A percentile compares a stretch with the other conserved stretches of the same genome.
Evolutionary conservation across 73 alveolate genomes (phyloP).

Genomic region (Uronychia binucleata): DNA sequence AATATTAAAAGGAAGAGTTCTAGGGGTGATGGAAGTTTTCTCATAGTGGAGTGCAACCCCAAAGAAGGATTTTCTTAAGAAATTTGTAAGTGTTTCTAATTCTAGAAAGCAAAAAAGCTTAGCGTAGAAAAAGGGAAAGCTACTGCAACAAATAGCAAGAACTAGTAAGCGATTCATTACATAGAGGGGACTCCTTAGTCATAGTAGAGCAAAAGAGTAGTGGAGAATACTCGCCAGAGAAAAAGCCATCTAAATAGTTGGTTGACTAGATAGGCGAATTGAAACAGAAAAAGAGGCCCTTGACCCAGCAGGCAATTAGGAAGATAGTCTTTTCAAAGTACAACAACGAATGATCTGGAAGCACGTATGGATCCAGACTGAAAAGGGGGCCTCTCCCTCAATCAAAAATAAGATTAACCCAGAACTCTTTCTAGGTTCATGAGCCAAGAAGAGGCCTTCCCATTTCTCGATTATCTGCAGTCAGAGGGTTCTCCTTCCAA

Average conservation of each 20-base stretch:
- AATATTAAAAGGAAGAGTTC: conserved; percentile 21
- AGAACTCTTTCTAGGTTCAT: background rate
- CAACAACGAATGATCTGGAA: background rate
- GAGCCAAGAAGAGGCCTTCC: background rate
- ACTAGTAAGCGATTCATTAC: background rate
- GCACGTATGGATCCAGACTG: background rate
- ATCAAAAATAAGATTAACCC: background rate
- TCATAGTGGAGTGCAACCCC: conserved; percentile 40
- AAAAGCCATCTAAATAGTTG: background rate
- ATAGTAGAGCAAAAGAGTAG: background rate
- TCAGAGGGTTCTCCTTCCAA: background rate
- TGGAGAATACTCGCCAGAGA: background rate
- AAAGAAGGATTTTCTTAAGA: conserved; percentile 26
- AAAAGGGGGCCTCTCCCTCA: background rate
- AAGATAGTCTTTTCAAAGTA: background rate
- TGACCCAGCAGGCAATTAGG: background rate
- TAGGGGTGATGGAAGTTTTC: conserved; percentile 37
- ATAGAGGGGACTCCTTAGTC: background rate
- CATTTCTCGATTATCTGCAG: background rate
- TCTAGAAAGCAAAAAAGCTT: background rate
- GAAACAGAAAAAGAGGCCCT: background rate
- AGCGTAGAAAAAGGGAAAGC: background rate
- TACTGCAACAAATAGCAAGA: background rate
- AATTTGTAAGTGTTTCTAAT: background rate
- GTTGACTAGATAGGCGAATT: background rate